These are phyloP conservation scores for Epichloe sylvatica DNA, from an alignment of 2,329 filamentous ascomycete species.

Conservation along the genomic window DNA sequence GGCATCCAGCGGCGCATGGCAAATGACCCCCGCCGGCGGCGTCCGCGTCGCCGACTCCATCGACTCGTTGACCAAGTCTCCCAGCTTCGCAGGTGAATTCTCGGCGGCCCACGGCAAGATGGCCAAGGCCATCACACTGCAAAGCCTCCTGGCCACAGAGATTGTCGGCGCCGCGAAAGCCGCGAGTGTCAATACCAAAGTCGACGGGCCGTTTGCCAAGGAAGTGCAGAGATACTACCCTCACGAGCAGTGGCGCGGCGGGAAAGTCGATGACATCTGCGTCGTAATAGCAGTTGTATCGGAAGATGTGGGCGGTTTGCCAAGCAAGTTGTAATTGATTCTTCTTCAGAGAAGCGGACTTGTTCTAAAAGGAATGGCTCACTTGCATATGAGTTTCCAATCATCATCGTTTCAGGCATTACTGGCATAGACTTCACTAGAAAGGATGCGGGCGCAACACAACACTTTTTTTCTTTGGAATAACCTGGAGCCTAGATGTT, in stretches of 20 bases:
- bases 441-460: not conserved
- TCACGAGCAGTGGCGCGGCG: conserved; percentile 73
- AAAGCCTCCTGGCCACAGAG: conserved; percentile 63
- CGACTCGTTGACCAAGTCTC: conserved; percentile 24
- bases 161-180: conserved; percentile 72
- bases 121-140: conserved; percentile 40
- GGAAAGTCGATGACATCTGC: conserved; percentile 93
- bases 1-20: conserved; percentile 62
- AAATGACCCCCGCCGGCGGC: conserved; percentile 41
- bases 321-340: conserved; percentile 20
- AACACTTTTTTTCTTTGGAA: not conserved
- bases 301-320: conserved; percentile 32
- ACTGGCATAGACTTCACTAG: not conserved
- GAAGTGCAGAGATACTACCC: conserved; percentile 84
- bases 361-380: not conserved
- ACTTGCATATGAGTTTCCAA: conserved; percentile 1
- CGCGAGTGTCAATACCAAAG: conserved; percentile 65
- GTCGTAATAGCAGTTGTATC: conserved; percentile 68
- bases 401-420: not conserved
- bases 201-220: conserved; percentile 87
- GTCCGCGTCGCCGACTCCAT: conserved; percentile 52
- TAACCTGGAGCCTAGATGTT: not conserved
- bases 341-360: not conserved
- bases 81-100: conserved; percentile 11
- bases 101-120: conserved; percentile 9